Base-by-base conservation (phyloP, 257 asterid genomes). In the Eucommia ulmoides region DNA sequence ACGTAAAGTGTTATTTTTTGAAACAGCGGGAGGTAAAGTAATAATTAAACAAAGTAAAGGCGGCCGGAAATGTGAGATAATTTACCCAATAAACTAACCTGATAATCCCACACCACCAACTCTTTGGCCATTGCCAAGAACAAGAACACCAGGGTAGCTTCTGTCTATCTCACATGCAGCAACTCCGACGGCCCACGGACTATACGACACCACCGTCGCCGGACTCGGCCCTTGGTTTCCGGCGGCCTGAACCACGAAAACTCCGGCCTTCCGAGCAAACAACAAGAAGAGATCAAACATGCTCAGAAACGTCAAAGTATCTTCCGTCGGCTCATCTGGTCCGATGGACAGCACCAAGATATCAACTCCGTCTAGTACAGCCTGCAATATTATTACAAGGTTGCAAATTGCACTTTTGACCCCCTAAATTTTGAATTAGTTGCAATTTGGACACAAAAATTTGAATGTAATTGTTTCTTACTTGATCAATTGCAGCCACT, bases 401-500 rank as follows among this genome's bases (percentile, higher is more conserved):
- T n/a, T n/a, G n/a, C n/a, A n/a, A n/a, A n/a, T n/a, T n/a, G n/a
- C n/a, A n/a, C n/a, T n/a, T n/a, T n/a, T n/a, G n/a, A n/a, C n/a
- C n/a, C n/a, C n/a, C n/a, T n/a, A n/a, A n/a, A n/a, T n/a, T n/a
- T n/a, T n/a, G n/a, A n/a, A n/a, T n/a, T n/a, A n/a, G n/a, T n/a
- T n/a, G n/a, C n/a, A n/a, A n/a, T n/a, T n/a, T n/a, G n/a, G n/a
- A n/a, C n/a, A n/a, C n/a, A n/a, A n/a, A n/a, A n/a, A n/a, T n/a
- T n/a, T n/a, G n/a, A n/a, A n/a, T n/a, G n/a, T n/a, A n/a, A n/a
- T n/a, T 3, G 44, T 6, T 3, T 0, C 72, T 75, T 52, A 88
- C 97, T 61, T 84, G 98, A 55, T 89, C 98, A 63, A 82, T 76
- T 49, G 96, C 96, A 33, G 98, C 98, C 45, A 89, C 55, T 33